Evolutionary conservation across 352 stramenopile species (phyloP).

Genomic region (Aphanomyces euteiches): DNA sequence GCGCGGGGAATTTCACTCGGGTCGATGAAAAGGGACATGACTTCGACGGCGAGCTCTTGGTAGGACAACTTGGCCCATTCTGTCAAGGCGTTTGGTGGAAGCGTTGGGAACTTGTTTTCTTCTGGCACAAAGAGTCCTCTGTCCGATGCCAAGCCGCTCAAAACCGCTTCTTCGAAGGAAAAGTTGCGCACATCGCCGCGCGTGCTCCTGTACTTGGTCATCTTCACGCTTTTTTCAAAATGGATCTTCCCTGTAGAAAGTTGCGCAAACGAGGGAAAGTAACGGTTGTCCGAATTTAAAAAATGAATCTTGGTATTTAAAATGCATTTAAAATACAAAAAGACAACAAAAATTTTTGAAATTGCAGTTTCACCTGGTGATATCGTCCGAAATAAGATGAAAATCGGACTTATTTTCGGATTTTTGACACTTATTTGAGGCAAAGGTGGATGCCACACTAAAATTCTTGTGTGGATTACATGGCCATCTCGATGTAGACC

Average conservation of each 20-base stretch:
- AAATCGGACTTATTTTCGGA: neutral
- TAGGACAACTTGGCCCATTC: slow-evolving; percentile 91
- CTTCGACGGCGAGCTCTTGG: slow-evolving; percentile 89
- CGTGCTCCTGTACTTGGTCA: slow-evolving; percentile 84
- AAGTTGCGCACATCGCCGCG: slow-evolving; percentile 72
- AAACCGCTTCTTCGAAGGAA: slow-evolving; percentile 83
- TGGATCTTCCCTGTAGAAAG: slow-evolving; percentile 2
- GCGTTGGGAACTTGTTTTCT: slow-evolving; percentile 66
- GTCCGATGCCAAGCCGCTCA: slow-evolving; percentile 80
- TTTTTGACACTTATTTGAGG: neutral
- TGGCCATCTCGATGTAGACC: slow-evolving; percentile 46
- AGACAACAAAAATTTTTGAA: too few relatives aligned
- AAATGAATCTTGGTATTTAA: too few relatives aligned
- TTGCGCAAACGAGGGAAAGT: neutral
- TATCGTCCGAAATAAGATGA: too few relatives aligned
- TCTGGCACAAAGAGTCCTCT: slow-evolving; percentile 81
- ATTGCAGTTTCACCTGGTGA: too few relatives aligned
- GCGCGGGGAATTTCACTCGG: slow-evolving; percentile 90
- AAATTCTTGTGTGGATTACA: too few relatives aligned
- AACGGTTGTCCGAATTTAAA: too few relatives aligned
- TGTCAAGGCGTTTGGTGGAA: slow-evolving; percentile 60
- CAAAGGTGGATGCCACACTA: slow-evolving; percentile 6
- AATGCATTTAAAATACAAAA: too few relatives aligned
- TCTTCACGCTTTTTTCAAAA: slow-evolving; percentile 27
- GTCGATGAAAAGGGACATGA: slow-evolving; percentile 97